These are phyloP conservation scores for Closterium sp. DNA, from an alignment of 139 green algal species.

Conservation along the genomic window DNA sequence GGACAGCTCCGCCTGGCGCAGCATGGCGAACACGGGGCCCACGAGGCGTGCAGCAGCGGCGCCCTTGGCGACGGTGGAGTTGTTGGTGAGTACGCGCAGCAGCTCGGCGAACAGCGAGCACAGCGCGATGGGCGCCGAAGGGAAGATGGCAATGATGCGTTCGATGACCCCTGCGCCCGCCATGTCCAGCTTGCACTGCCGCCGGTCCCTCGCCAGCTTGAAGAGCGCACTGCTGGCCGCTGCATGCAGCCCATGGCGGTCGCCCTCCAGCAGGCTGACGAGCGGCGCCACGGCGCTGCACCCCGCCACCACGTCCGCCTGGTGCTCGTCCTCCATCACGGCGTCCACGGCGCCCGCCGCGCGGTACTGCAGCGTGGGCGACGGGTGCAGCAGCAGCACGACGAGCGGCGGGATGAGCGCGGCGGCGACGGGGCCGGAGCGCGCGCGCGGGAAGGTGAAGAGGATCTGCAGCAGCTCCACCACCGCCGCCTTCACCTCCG, in stretches of 20 bases:
- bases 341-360: conserved; percentile 23
- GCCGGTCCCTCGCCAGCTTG: conserved; percentile 36
- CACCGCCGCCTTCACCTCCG: conserved; percentile 5
- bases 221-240: conserved; percentile 14
- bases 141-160: conserved; percentile 18
- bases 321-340: conserved; percentile 39
- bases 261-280: conserved; percentile 11
- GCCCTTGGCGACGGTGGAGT: conserved; percentile 26
- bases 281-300: conserved; percentile 22
- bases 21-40: conserved; percentile 20
- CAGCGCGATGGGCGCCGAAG: not conserved
- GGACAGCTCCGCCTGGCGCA: conserved; percentile 10
- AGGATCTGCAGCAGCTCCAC: conserved; percentile 22
- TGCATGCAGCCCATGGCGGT: conserved; percentile 4
- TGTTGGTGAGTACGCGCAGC: conserved; percentile 36
- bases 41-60: not conserved
- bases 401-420: conserved; percentile 31
- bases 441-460: not conserved
- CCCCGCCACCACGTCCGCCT: conserved; percentile 14
- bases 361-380: not conserved
- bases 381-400: not conserved
- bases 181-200: conserved; percentile 40
- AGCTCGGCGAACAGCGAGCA: conserved; percentile 23
- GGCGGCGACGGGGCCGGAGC: conserved; percentile 1
- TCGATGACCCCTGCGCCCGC: conserved; percentile 22